A percentile compares a stretch with the other conserved stretches of the same genome.
Conservation (phyloP, 345 rosid genomes). For the Salix koriyanagi region DNA sequence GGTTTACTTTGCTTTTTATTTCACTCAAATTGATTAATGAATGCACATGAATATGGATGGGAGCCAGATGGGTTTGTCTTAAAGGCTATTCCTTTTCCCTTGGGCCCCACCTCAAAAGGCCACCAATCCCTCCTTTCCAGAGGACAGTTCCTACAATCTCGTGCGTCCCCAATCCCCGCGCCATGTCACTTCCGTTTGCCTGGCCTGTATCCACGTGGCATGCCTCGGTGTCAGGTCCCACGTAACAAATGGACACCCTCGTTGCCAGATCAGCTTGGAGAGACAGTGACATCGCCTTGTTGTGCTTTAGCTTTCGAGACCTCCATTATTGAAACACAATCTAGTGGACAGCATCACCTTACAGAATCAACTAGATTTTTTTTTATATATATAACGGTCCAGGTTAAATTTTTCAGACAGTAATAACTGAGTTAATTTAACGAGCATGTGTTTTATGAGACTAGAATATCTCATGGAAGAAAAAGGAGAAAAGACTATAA, state of each 20-base stretch:
- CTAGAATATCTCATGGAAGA: no score
- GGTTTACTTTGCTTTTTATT: conserved; percentile 35
- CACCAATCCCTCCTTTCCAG: neutral
- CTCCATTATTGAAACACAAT: neutral
- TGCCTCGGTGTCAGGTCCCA: conserved; percentile 5
- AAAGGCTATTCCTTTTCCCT: conserved; percentile 23
- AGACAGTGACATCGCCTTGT: conserved; percentile 10
- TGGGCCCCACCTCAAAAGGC: conserved; percentile 3
- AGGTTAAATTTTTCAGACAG: no score
- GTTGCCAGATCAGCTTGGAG: conserved; percentile 12
- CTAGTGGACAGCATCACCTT: neutral
- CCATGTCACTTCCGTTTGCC: conserved; percentile 13
- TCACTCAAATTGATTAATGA: conserved; percentile 41
- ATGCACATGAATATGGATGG: conserved; percentile 50
- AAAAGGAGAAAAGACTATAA: no score
- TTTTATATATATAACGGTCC: no score
- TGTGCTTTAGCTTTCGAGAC: neutral
- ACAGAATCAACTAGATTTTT: neutral
- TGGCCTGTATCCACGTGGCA: conserved; percentile 20
- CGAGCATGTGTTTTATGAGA: no score
- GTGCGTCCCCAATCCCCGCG: neutral
- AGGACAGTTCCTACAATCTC: conserved; percentile 12
- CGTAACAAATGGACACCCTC: conserved; percentile 6
- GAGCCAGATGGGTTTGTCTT: conserved; percentile 42
- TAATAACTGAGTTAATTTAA: no score